Conservation (phyloP, 2,329 filamentous ascomycete genomes). For the Calonectria honghensis region DNA sequence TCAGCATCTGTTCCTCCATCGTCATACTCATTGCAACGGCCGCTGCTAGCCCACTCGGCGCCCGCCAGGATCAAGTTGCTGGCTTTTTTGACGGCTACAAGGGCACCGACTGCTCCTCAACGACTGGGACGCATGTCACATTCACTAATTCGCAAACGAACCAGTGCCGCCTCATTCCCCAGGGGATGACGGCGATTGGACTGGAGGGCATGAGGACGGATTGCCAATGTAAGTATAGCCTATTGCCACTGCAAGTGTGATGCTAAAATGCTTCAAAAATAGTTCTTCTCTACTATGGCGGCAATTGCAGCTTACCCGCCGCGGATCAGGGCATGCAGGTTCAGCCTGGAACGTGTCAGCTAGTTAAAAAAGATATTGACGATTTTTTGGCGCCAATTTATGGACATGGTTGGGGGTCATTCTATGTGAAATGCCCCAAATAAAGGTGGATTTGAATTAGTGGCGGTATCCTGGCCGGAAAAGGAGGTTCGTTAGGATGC, state of each 20-base stretch:
- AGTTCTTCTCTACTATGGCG: background rate
- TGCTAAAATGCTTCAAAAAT: background rate
- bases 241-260: background rate
- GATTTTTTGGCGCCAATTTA: background rate
- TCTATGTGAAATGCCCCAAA: background rate
- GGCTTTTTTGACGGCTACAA: background rate
- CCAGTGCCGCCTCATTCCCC: background rate
- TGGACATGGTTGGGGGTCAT: background rate
- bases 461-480: background rate
- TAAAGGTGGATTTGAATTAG: background rate
- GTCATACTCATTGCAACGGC: background rate
- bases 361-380: background rate
- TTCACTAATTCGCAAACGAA: background rate
- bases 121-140: background rate
- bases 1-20: background rate
- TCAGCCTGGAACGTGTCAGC: background rate
- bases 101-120: background rate
- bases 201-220: background rate
- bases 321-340: background rate
- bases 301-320: background rate
- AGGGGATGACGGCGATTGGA: background rate
- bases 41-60: background rate
- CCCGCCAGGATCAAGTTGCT: background rate
- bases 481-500: background rate
- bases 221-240: background rate